Conservation (phyloP, 768 basidiomycete genomes). For the Calocera viscosa region DNA sequence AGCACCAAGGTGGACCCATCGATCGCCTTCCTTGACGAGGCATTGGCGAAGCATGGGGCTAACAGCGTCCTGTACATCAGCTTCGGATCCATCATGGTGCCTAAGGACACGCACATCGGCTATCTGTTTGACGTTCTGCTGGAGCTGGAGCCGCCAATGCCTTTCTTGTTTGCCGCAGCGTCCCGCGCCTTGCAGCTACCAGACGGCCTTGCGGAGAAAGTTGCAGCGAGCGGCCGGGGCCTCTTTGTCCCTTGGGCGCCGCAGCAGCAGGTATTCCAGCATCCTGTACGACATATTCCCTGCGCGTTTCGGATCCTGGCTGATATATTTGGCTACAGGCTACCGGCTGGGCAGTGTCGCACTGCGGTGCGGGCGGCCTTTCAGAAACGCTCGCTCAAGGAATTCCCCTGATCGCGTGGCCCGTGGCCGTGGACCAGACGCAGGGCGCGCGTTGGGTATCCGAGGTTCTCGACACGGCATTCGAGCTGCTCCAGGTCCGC, state of each 20-base stretch:
- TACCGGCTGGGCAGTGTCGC: background rate
- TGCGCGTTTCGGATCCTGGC: background rate
- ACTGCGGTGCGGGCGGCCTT: slow-evolving; percentile 21
- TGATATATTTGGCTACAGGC: background rate
- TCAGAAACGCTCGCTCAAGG: slow-evolving; percentile 20
- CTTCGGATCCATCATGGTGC: background rate
- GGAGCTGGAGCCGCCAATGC: background rate
- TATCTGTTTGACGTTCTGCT: background rate
- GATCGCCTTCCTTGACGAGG: background rate
- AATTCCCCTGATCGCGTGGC: slow-evolving; percentile 24
- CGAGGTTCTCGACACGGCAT: slow-evolving; percentile 16
- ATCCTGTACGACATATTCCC: background rate
- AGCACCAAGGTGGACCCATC: background rate
- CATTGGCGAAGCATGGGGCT: background rate
- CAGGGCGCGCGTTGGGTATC: slow-evolving; percentile 19
- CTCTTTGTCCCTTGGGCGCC: slow-evolving; percentile 9
- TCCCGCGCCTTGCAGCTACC: slow-evolving; percentile 15
- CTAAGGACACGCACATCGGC: background rate
- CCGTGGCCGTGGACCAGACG: slow-evolving; percentile 21
- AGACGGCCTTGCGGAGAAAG: slow-evolving; percentile 16
- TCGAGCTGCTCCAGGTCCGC: slow-evolving; percentile 20
- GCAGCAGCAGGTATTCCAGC: background rate
- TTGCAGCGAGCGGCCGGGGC: slow-evolving; percentile 12
- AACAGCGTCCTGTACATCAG: background rate
- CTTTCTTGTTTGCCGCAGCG: slow-evolving; percentile 9